Evolutionary conservation across 768 basidiomycete genomes (phyloP).

Genomic region (Grammothele lineata): DNA sequence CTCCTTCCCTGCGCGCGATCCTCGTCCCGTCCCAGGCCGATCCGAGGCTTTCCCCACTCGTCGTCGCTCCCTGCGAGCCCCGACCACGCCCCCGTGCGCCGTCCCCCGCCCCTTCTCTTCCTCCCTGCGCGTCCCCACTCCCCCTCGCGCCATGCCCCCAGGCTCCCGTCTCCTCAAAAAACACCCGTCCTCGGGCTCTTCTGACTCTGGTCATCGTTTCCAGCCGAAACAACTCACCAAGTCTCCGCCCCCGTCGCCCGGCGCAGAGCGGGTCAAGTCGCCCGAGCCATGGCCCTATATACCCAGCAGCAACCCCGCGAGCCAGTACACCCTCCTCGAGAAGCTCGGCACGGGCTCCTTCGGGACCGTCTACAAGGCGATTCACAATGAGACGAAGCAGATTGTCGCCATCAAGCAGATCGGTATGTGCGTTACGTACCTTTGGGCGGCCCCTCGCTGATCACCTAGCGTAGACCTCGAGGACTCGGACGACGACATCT

Average conservation of each 20-base stretch:
- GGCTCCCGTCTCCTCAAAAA: slow-evolving; percentile 40
- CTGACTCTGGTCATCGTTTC: slow-evolving; percentile 19
- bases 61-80: not conserved
- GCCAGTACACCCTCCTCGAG: slow-evolving; percentile 88
- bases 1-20: not conserved
- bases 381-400: slow-evolving; percentile 91
- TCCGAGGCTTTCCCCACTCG: not conserved
- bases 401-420: slow-evolving; percentile 99
- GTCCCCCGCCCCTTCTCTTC: slow-evolving; percentile 6
- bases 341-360: slow-evolving; percentile 98
- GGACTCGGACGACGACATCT: slow-evolving; percentile 97
- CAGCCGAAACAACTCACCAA: slow-evolving; percentile 24
- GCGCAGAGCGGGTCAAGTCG: slow-evolving; percentile 35
- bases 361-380: slow-evolving; percentile 95
- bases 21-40: not conserved
- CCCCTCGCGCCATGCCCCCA: slow-evolving; percentile 39
- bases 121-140: slow-evolving; percentile 9
- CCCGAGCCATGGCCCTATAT: slow-evolving; percentile 60
- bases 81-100: slow-evolving; percentile 6
- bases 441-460: not conserved
- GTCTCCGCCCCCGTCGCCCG: slow-evolving; percentile 48
- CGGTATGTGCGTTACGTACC: slow-evolving; percentile 46
- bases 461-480: slow-evolving; percentile 75
- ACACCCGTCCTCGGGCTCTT: slow-evolving; percentile 29
- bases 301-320: slow-evolving; percentile 77